Evolutionary conservation across 495 filamentous ascomycete genomes (phyloP).

Genomic region (Aspergillus nanangensis): DNA sequence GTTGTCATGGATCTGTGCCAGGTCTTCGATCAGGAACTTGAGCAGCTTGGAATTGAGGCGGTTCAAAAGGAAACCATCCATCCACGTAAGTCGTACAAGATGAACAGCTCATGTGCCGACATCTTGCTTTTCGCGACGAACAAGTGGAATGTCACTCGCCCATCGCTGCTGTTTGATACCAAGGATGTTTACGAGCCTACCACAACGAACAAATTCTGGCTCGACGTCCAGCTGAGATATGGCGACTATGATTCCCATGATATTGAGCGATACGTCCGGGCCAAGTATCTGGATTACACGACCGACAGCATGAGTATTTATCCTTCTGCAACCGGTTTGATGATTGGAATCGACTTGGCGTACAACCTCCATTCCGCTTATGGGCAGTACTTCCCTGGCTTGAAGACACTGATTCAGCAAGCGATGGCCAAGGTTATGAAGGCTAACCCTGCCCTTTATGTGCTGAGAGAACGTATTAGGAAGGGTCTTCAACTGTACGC

Average conservation of each 20-base stretch:
- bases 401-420: slow-evolving; percentile 95
- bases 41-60: slow-evolving; percentile 93
- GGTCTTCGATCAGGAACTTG: slow-evolving; percentile 97
- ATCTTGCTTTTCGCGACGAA: slow-evolving; percentile 96
- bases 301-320: slow-evolving; percentile 99
- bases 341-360: slow-evolving; percentile 97
- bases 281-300: slow-evolving; percentile 99
- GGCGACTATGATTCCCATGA: slow-evolving; percentile 99
- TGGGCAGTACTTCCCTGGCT: slow-evolving; percentile 96
- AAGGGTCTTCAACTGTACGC: slow-evolving; percentile 99
- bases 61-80: slow-evolving; percentile 99
- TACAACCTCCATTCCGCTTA: slow-evolving; percentile 99
- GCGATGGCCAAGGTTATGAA: slow-evolving; percentile 99
- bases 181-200: slow-evolving; percentile 95
- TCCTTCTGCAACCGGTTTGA: slow-evolving; percentile 93
- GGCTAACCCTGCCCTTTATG: slow-evolving; percentile 95
- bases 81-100: slow-evolving; percentile 99
- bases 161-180: slow-evolving; percentile 90
- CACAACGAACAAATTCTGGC: slow-evolving; percentile 98
- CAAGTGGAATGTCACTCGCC: slow-evolving; percentile 97
- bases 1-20: slow-evolving; percentile 99
- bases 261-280: slow-evolving; percentile 94
- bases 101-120: slow-evolving; percentile 99
- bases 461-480: slow-evolving; percentile 93
- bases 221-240: slow-evolving; percentile 96